Evolutionary conservation across 1,284 basidiomycete species (phyloP), one percentile per base, ranked within the genome.

Genomic region (Austroboletus niveus): DNA sequence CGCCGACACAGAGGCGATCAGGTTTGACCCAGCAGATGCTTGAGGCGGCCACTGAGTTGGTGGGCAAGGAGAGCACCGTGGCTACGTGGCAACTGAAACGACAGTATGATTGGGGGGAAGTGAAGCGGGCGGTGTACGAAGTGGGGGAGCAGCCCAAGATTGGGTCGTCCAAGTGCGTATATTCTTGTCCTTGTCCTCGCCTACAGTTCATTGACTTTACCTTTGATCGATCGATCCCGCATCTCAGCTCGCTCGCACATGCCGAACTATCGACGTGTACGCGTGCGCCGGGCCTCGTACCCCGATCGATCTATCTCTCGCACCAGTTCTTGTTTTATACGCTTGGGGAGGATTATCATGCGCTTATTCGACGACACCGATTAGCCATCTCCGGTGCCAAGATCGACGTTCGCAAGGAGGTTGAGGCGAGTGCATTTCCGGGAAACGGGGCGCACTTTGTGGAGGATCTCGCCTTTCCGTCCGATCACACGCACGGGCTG

Each of bases 271-370:
- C 87, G 43, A 92, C 89, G 0, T 82, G 73, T 65, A 82, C 83
- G 2, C 72, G 71, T 6, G 81, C 82, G 2, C 72, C 76, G 0
- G 74, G 70, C 3, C 72, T 90, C 24, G 75, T 90, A 1, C 87
- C 90, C 1, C 77, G 82, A 0, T 77, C 87, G 0, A 77, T 95
- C 38, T 94, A 94, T 65, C 80, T 91, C 12, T 83, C 85, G 0
- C 87, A 89, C 57, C 90, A 94, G 56, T 88, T 93, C 66, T 75
- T 83, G 9, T 94, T 94, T 73, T 79, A 82, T 59, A 77, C 81
- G 2, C 76, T 92, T 0, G 80, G 82, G 1, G 86, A 87, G 56
- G 90, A 93, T 63, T 91, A 91, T 57, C 88, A 89, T 58, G 84
- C 87, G 0, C 81, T 90, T 10, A 76, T 92, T 32, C 82, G 88